Conservation (phyloP, 768 basidiomycete species). For the Rubroboletus satanas region DNA sequence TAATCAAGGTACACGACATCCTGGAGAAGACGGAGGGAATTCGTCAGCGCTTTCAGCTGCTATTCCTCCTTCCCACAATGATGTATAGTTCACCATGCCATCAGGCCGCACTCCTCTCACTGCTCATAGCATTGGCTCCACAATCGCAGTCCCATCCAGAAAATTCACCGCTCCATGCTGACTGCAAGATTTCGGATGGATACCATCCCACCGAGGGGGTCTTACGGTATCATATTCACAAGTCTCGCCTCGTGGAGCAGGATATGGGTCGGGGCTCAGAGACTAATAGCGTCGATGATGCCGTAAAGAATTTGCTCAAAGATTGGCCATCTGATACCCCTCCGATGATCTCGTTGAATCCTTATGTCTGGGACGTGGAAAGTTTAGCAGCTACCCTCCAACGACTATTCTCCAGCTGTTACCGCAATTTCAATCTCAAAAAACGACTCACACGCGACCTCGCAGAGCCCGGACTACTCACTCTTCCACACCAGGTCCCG, state of each 20-base stretch:
- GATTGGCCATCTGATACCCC: slow-evolving; percentile 12
- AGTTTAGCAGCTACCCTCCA: not conserved
- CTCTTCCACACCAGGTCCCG: not conserved
- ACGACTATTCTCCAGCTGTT: slow-evolving; percentile 13
- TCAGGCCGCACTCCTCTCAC: slow-evolving; percentile 17
- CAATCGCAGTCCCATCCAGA: not conserved
- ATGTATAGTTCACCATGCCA: slow-evolving; percentile 17
- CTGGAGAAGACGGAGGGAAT: not conserved
- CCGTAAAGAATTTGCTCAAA: not conserved
- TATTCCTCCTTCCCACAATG: slow-evolving; percentile 6
- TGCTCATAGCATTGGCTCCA: slow-evolving; percentile 28
- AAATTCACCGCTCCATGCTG: not conserved
- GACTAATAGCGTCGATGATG: not conserved
- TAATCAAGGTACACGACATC: not conserved
- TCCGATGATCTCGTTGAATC: not conserved
- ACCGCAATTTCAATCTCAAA: slow-evolving; percentile 7
- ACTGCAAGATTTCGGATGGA: slow-evolving; percentile 10
- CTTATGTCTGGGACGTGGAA: not conserved
- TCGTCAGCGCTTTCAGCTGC: not conserved
- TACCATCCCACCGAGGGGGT: slow-evolving; percentile 2
- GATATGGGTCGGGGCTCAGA: not conserved
- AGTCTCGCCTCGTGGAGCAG: not conserved
- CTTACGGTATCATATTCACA: not conserved
- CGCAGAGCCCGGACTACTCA: no score
- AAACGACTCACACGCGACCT: not conserved